Conservation (phyloP, 2,329 filamentous ascomycete genomes). For the Colletotrichum somersetense region DNA sequence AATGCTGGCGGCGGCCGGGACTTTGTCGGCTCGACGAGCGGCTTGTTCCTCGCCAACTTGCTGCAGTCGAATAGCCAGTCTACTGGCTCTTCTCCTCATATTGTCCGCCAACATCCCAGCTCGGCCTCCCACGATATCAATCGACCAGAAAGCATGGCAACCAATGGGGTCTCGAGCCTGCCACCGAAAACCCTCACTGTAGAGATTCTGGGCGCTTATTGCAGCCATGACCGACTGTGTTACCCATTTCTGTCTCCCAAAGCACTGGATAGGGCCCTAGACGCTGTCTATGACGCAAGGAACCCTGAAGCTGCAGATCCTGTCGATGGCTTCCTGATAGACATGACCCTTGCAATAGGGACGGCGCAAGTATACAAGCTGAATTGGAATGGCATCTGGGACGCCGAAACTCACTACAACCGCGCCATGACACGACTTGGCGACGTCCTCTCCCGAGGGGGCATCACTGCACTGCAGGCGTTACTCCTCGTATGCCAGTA, state of each 20-base stretch:
- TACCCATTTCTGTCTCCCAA: slow-evolving; percentile 56
- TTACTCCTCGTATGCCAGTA: slow-evolving; percentile 59
- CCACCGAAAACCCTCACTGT: slow-evolving; percentile 53
- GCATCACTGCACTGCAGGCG: slow-evolving; percentile 55
- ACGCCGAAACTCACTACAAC: slow-evolving; percentile 57
- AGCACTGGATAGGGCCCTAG: slow-evolving; percentile 46
- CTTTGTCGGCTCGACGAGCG: slow-evolving; percentile 57
- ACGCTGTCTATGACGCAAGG: slow-evolving; percentile 50
- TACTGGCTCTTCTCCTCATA: slow-evolving; percentile 34
- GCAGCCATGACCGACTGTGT: slow-evolving; percentile 57
- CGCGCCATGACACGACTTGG: slow-evolving; percentile 54
- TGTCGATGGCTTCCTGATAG: slow-evolving; percentile 55
- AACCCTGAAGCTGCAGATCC: slow-evolving; percentile 40
- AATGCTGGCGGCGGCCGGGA: slow-evolving; percentile 57
- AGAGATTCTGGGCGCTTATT: slow-evolving; percentile 56
- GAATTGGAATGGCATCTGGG: slow-evolving; percentile 57
- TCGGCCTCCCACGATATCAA: not conserved
- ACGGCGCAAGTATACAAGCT: slow-evolving; percentile 58
- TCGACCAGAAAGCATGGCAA: slow-evolving; percentile 17
- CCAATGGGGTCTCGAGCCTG: slow-evolving; percentile 40
- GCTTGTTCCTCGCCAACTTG: slow-evolving; percentile 57
- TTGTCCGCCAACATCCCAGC: slow-evolving; percentile 25
- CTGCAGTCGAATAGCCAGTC: slow-evolving; percentile 46
- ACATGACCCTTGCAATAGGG: slow-evolving; percentile 59
- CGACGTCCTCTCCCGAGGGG: slow-evolving; percentile 53